phyloP scores from a whole-genome alignment of 495 filamentous ascomycete species.

The Jackrogersella minutella region DNA sequence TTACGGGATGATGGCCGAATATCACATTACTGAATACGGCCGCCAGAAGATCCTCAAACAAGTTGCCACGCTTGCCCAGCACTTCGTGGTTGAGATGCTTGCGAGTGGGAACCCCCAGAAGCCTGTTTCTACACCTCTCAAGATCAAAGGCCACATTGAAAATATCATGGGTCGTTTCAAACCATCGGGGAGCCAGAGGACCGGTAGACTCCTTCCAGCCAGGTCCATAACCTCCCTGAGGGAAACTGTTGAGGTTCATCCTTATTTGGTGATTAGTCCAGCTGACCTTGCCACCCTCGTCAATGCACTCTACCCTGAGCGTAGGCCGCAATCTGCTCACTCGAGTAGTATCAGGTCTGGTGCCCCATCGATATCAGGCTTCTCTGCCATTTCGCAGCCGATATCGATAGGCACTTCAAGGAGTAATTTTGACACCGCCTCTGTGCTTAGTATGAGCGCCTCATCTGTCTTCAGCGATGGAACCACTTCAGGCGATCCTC shows the following conservation, averaged over 20 bases:
- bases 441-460: constrained; percentile 70
- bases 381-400: constrained; percentile 61
- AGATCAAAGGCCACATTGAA: constrained; percentile 77
- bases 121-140: constrained; percentile 66
- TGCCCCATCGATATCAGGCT: constrained; percentile 71
- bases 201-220: constrained; percentile 70
- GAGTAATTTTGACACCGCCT: constrained; percentile 63
- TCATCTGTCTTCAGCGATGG: constrained; percentile 74
- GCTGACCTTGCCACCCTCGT: constrained; percentile 74
- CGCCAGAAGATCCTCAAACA: constrained; percentile 87
- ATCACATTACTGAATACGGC: constrained; percentile 89
- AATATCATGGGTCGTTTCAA: constrained; percentile 76
- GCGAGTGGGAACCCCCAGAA: constrained; percentile 58
- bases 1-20: constrained; percentile 86
- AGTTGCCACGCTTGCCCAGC: constrained; percentile 78
- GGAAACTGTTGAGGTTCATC: constrained; percentile 74
- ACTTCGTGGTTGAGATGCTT: constrained; percentile 72
- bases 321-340: constrained; percentile 61
- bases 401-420: constrained; percentile 54
- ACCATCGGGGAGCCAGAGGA: constrained; percentile 58
- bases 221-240: constrained; percentile 73
- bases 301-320: constrained; percentile 74
- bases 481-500: constrained; percentile 69
- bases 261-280: constrained; percentile 76
- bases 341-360: constrained; percentile 65